Conservation (phyloP, 2,329 filamentous ascomycete species). For the Hypoxylon sp. region DNA sequence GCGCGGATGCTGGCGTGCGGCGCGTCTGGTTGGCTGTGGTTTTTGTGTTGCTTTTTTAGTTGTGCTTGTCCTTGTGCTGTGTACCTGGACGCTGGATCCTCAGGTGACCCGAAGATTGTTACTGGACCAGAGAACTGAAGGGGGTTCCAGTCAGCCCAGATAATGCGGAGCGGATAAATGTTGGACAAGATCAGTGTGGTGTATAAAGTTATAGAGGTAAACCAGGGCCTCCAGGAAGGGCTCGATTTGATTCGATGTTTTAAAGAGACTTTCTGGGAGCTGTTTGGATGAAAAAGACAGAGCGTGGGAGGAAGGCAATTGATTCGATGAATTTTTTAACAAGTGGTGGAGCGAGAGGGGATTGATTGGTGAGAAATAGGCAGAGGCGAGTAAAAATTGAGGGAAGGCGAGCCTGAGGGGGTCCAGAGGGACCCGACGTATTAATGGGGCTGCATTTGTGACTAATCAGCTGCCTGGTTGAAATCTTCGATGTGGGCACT, state of each 20-base stretch:
- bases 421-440: conserved; percentile 51
- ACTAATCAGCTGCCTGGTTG: conserved; percentile 54
- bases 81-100: conserved; percentile 40
- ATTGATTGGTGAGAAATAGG: conserved; percentile 57
- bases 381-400: conserved; percentile 55
- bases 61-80: conserved; percentile 39
- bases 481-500: conserved; percentile 41
- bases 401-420: conserved; percentile 47
- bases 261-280: conserved; percentile 50
- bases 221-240: conserved; percentile 31
- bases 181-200: conserved; percentile 34
- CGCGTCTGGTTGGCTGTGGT: conserved; percentile 35
- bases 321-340: conserved; percentile 55
- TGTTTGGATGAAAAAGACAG: conserved; percentile 52
- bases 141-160: conserved; percentile 37
- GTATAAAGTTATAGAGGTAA: conserved; percentile 31
- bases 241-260: conserved; percentile 49
- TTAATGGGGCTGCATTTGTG: conserved; percentile 55
- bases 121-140: conserved; percentile 32
- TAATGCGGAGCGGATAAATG: conserved; percentile 48
- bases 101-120: conserved; percentile 38
- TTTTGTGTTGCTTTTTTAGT: conserved; percentile 21
- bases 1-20: conserved; percentile 33
- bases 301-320: conserved; percentile 49
- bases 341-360: conserved; percentile 55